Base-by-base conservation (phyloP, 2,329 filamentous ascomycete genomes). In the Stachybotrys elegans region DNA sequence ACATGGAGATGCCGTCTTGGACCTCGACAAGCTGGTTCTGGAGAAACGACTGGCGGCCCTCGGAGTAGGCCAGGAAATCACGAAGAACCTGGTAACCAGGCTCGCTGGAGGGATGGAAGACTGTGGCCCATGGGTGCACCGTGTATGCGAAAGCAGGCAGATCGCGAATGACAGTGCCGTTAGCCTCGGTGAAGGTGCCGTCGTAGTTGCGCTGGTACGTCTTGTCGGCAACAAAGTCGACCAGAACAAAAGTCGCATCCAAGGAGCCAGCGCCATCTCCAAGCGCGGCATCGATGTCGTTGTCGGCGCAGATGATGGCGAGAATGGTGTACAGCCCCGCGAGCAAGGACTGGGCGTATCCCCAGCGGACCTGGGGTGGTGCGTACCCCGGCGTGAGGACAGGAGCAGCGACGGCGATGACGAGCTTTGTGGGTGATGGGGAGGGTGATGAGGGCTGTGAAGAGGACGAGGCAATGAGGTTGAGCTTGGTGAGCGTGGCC, bases 281-380 rank as follows among this genome's bases (percentile, higher is more conserved):
- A 6, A 69, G 78, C 71, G 65, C 88, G 60, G 63, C 87, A 67
- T 62, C 84, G 68, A 69, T 74, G 38, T 69, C 70, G 39, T 79
- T 70, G 51, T 81, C 74, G 12, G 83, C 79, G 49, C 85, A 88
- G n/a, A 88, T 71, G 37, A 83, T 69, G 25, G 84, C 84, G 44
- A 93, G 71, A 40, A 96, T 75, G 55, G 83, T 82, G 72, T 97
- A 97, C 20, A 94, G 60, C 21, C 79, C 78, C 3, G 86, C 86
- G 19, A 96, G 67, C 5, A 92, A 71, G n/a, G 76, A 72, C 63
- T 95, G 89, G 0, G 83, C 77, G n/a, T 75, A 67, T 25, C 73
- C 59, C 76, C 90, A 95, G 16, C 75, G 70, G 53, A 77, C 32
- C 48, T 74, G 27, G 37, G 34, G 17, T n/a, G n/a, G n/a, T 42